Evolutionary conservation across 1,284 basidiomycete genomes (phyloP).

Genomic region (Phellopilus nigrolimitatus): DNA sequence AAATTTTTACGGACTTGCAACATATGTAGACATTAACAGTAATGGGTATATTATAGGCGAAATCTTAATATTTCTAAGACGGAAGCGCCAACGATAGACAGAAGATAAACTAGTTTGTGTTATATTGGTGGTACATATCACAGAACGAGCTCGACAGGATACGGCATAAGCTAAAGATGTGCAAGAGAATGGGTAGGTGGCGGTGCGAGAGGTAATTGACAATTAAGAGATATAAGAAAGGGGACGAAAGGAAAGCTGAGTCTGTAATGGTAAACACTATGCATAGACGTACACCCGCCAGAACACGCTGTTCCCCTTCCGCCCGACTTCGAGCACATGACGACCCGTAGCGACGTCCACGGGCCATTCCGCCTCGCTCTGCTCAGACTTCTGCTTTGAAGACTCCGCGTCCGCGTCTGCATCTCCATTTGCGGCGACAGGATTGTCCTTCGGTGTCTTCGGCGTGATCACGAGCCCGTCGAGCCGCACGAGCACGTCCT

Average conservation of each 20-base stretch:
- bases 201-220: no score
- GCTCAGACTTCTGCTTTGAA: neutral
- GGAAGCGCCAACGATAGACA: neutral
- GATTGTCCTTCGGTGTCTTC: neutral
- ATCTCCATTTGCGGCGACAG: neutral
- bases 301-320: slow-evolving; percentile 13
- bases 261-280: neutral
- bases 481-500: slow-evolving; percentile 14
- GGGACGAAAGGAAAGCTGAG: neutral
- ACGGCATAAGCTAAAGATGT: no score
- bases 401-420: neutral
- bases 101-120: no score
- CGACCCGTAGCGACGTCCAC: slow-evolving; percentile 11
- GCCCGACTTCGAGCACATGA: slow-evolving; percentile 17
- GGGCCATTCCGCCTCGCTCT: slow-evolving; percentile 12
- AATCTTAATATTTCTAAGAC: no score
- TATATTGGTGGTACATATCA: no score
- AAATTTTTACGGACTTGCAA: no score
- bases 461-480: slow-evolving; percentile 8
- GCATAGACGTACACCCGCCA: slow-evolving; percentile 16
- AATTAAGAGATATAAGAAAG: neutral
- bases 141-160: no score
- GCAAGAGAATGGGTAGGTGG: no score
- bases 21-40: no score
- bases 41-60: no score